A percentile compares a stretch with the other conserved stretches of the same genome.
These are phyloP conservation scores for Detonula confervacea DNA, from an alignment of 352 stramenopile species.

Conservation along the genomic window DNA sequence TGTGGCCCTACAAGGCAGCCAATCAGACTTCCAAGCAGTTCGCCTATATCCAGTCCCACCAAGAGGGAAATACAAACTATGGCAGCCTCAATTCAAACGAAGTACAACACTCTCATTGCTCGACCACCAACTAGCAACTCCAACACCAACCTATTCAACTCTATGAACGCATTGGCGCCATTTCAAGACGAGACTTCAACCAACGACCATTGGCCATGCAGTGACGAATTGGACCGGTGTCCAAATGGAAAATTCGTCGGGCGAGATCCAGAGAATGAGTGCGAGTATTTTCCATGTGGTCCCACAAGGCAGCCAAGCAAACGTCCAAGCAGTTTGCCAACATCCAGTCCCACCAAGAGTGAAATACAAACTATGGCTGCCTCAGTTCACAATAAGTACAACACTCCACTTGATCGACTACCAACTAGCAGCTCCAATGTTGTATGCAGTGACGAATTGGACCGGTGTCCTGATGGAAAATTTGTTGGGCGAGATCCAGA, in stretches of 20 bases:
- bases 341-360: neutral
- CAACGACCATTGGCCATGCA: no score
- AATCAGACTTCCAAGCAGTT: no score
- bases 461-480: neutral
- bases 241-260: slow-evolving; percentile 22
- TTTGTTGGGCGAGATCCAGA: slow-evolving; percentile 16
- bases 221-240: slow-evolving; percentile 23
- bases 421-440: no score
- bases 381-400: slow-evolving; percentile 16
- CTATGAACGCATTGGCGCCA: no score
- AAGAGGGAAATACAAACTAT: neutral
- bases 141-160: no score
- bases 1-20: neutral
- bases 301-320: neutral
- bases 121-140: no score
- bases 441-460: neutral
- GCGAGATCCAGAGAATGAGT: slow-evolving; percentile 32
- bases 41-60: neutral
- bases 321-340: no score
- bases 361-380: neutral
- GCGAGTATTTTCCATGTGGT: slow-evolving; percentile 28
- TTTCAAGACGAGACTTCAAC: neutral
- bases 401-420: neutral
- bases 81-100: no score
- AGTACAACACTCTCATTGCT: no score